Evolutionary conservation across 2,329 filamentous ascomycete genomes (phyloP).

Genomic region (Pestalotiopsis sp.): DNA sequence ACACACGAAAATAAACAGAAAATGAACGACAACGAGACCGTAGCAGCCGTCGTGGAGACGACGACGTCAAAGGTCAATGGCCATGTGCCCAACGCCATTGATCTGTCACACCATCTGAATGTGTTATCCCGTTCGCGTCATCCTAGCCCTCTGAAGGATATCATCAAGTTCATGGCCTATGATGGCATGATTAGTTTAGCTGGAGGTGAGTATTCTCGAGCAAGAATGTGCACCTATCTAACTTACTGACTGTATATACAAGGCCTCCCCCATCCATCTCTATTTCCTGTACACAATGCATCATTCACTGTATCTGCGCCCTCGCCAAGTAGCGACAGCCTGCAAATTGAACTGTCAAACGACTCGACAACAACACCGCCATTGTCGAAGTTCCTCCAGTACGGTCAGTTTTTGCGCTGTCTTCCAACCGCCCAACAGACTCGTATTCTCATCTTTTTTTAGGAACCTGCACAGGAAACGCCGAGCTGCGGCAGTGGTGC

Average conservation of each 20-base stretch:
- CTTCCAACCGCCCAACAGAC: conserved; percentile 15
- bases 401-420: conserved; percentile 5
- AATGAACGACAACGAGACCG: conserved; percentile 1
- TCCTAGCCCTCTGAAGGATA: conserved; percentile 35
- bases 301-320: conserved; percentile 4
- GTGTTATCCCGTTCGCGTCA: conserved; percentile 29
- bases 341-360: conserved; percentile 20
- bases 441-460: not conserved
- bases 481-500: conserved; percentile 8
- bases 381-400: not conserved
- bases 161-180: conserved; percentile 34
- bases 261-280: conserved; percentile 8
- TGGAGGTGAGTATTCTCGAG: conserved; percentile 24
- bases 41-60: not conserved
- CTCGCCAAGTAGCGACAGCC: not conserved
- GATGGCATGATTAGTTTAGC: conserved; percentile 36
- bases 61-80: not conserved
- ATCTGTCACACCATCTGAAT: conserved; percentile 35
- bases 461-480: conserved; percentile 10
- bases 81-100: conserved; percentile 14
- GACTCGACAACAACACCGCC: not conserved
- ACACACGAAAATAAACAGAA: not conserved
- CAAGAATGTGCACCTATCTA: conserved; percentile 2
- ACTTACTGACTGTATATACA: not conserved
- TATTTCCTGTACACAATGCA: conserved; percentile 10